phyloP scores from a whole-genome alignment of 2,329 filamentous ascomycete genomes.

The Neodidymelliopsis sp. region DNA sequence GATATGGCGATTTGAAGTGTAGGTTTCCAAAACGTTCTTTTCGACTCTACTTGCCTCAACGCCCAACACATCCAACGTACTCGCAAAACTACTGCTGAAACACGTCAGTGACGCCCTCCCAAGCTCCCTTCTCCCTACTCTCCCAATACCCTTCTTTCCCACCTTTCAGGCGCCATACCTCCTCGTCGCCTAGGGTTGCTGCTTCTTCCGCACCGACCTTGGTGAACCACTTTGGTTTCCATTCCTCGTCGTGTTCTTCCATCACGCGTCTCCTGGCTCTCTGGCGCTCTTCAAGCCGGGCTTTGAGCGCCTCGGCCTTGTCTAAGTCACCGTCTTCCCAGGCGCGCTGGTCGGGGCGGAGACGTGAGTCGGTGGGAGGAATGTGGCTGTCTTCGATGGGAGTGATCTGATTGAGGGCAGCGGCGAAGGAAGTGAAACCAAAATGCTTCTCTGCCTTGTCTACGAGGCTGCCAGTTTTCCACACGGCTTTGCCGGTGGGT shows the following conservation, averaged over 20 bases:
- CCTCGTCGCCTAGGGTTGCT: conserved; percentile 49
- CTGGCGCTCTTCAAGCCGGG: conserved; percentile 84
- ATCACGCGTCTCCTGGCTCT: conserved; percentile 74
- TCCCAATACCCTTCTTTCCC: conserved; percentile 96
- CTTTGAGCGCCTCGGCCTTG: conserved; percentile 82
- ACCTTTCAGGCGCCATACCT: conserved; percentile 69
- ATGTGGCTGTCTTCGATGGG: conserved; percentile 75
- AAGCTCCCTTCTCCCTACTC: conserved; percentile 72
- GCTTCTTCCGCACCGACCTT: conserved; percentile 59
- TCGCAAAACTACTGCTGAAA: conserved; percentile 54
- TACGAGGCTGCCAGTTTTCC: conserved; percentile 80
- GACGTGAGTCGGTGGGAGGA: conserved; percentile 80
- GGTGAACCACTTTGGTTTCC: conserved; percentile 85
- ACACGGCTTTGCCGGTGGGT: conserved; percentile 72
- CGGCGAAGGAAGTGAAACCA: conserved; percentile 87
- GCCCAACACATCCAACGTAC: no score
- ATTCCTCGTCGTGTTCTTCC: conserved; percentile 75
- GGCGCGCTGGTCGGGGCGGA: conserved; percentile 87
- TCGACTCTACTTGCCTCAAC: no score
- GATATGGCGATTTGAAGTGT: no score
- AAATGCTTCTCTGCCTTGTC: conserved; percentile 81
- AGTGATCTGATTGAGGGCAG: conserved; percentile 86
- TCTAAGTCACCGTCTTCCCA: conserved; percentile 85
- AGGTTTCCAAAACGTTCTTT: no score
- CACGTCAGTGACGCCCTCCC: conserved; percentile 66